Percentiles rank a stretch among this genome's conserved stretches.
Conservation (phyloP, 371 early-diverging fungal species). For the Pancytospora philotis region DNA sequence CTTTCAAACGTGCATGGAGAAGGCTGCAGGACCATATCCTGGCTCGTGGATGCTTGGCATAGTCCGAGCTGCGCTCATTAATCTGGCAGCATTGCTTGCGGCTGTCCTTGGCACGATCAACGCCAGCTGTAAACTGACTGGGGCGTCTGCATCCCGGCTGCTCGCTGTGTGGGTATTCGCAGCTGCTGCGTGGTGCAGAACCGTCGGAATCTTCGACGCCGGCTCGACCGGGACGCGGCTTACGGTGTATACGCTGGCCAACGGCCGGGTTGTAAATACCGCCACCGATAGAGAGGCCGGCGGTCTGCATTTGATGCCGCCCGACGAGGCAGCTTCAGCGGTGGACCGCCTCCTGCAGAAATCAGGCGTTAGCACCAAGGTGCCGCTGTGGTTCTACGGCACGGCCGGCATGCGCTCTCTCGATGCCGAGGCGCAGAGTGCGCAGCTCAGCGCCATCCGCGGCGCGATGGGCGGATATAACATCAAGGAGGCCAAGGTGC, state of each 20-base stretch:
- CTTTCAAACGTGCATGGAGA: too few species aligned
- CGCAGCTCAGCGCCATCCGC: conserved; percentile 31
- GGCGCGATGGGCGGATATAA: conserved; percentile 29
- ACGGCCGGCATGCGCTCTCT: conserved; percentile 55
- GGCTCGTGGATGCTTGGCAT: too few species aligned
- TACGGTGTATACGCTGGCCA: conserved; percentile 49
- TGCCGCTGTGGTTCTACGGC: conserved; percentile 51
- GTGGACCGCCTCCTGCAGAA: neutral
- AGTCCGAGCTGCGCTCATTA: too few species aligned
- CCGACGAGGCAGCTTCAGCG: conserved; percentile 2
- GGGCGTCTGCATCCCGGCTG: too few species aligned
- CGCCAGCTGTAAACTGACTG: too few species aligned
- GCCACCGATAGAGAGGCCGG: neutral
- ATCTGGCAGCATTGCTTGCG: too few species aligned
- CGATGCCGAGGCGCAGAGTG: neutral
- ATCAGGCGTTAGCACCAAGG: conserved; percentile 9
- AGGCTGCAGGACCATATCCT: too few species aligned
- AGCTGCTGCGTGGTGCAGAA: neutral
- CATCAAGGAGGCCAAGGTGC: conserved; percentile 41
- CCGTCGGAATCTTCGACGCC: conserved; percentile 47
- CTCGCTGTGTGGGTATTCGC: neutral
- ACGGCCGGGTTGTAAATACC: conserved; percentile 14
- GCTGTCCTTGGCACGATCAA: too few species aligned
- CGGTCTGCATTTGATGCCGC: neutral
- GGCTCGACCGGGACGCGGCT: conserved; percentile 57